Conservation (phyloP, 2,329 filamentous ascomycete species). For the Paecilomyces niveus region DNA sequence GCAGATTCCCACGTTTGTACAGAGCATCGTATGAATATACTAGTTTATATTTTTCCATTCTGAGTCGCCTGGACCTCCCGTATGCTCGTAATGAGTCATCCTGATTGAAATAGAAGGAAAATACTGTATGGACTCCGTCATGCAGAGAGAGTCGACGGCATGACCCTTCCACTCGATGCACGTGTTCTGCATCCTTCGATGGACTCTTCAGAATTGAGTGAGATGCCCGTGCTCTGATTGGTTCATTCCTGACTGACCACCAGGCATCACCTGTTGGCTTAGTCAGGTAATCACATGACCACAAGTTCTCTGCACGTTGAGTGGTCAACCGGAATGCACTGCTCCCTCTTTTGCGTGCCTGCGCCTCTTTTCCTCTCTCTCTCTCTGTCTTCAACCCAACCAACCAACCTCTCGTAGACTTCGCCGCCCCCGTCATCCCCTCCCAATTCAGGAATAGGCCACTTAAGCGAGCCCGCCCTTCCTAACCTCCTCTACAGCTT, state of each 20-base stretch:
- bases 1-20: slow-evolving; percentile 1
- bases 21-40: background rate
- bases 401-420: background rate
- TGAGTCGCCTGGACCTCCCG: too few species aligned
- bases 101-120: too few species aligned
- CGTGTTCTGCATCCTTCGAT: background rate
- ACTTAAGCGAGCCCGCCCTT: slow-evolving; percentile 1
- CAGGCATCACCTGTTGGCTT: background rate
- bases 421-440: background rate
- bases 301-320: background rate
- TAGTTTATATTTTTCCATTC: background rate
- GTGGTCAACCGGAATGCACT: background rate
- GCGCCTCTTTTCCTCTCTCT: background rate
- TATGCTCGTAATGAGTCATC: background rate
- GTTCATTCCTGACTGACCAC: background rate
- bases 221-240: background rate
- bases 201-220: too few species aligned
- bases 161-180: background rate
- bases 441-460: background rate
- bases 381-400: background rate
- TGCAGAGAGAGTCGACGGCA: too few species aligned
- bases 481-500: slow-evolving; percentile 6
- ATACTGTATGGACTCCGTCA: too few species aligned
- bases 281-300: slow-evolving; percentile 7
- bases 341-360: background rate